These are phyloP conservation scores for Besnoitia besnoiti DNA, from an alignment of 169 alveolate species.

Conservation along the genomic window DNA sequence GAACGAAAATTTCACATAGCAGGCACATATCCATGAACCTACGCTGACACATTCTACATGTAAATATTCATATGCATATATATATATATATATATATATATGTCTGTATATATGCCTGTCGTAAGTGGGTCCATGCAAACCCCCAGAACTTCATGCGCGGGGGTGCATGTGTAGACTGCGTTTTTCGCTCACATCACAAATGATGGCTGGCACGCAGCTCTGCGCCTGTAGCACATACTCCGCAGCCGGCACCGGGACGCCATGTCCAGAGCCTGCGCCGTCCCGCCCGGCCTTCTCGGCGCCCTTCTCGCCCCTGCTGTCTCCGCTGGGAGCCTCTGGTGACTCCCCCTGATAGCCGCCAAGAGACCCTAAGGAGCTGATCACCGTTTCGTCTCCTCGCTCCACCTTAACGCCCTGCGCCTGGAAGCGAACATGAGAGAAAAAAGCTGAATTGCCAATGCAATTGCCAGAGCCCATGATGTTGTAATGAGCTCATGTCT, in stretches of 20 bases:
- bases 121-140: too few relatives aligned
- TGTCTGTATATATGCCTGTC: background rate
- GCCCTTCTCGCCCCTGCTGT: background rate
- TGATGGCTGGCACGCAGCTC: slow-evolving; percentile 93
- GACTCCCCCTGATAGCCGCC: slow-evolving; percentile 32
- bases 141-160: too few relatives aligned
- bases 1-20: too few relatives aligned
- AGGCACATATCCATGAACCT: too few relatives aligned
- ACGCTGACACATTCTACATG: too few relatives aligned
- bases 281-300: background rate
- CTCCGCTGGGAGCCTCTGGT: background rate
- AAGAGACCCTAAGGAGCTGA: slow-evolving; percentile 48
- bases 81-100: too few relatives aligned
- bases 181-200: slow-evolving; percentile 79
- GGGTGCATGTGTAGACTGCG: too few relatives aligned
- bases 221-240: slow-evolving; percentile 86
- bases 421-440: background rate
- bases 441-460: too few relatives aligned
- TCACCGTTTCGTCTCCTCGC: slow-evolving; percentile 42
- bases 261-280: background rate
- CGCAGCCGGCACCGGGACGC: slow-evolving; percentile 56
- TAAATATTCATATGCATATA: background rate
- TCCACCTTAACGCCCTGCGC: slow-evolving; percentile 60
- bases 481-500: too few relatives aligned
- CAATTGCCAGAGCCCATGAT: too few relatives aligned